Evolutionary conservation across 2,329 filamentous ascomycete genomes (phyloP), one percentile per base, ranked within the genome.

Genomic region (Scopulariopsis brevicaulis): DNA sequence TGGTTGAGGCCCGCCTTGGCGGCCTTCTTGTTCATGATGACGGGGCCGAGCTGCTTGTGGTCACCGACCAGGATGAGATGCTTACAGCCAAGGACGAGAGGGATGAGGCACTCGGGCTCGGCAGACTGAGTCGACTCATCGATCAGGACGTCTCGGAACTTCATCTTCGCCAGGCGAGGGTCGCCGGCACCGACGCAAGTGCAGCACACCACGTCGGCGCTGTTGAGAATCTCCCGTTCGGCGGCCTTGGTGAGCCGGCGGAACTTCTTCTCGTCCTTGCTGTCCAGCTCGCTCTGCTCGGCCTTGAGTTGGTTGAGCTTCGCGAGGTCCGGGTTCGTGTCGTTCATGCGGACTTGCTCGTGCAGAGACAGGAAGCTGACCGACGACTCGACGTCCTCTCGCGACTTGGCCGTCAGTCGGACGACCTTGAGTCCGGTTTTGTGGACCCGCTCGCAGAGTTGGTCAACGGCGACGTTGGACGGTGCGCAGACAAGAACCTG

Each of bases 21-120:
- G 15, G 94, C 94, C 74, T 97, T 97, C 81, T 99, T 99, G 80
- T 99, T 99, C 93, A 99, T 99, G 69, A 99, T 97, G 66, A 99
- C 94, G 1, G 94, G 94, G 0, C 94, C 94, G 63, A 99, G 83
- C 71, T 99, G 94, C 72, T 97, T 95, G 73, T 99, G 94, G 68
- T 99, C 94, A 68, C 94, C 94, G 50, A 99, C 94, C 40, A 99
- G 82, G n/a, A 99, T 94, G 55, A 96, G 91, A 71, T 99, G 94
- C 76, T 99, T 99, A 78, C 94, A 99, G 55, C 94, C 94, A 24
- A 99, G 80, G 35, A 99, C 93, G 48, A 99, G 78, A 20, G 94
- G 94, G 65, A 99, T 99, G 90, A 99, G 96, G 71, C 94, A 99
- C 71, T 99, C 94, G 0, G 94, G 94, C 70, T 99, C 94, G 2